Percentiles rank a stretch among this genome's conserved stretches.
Evolutionary conservation across 2,329 filamentous ascomycete genomes (phyloP).

Genomic region (Pseudocercospora eumusae): DNA sequence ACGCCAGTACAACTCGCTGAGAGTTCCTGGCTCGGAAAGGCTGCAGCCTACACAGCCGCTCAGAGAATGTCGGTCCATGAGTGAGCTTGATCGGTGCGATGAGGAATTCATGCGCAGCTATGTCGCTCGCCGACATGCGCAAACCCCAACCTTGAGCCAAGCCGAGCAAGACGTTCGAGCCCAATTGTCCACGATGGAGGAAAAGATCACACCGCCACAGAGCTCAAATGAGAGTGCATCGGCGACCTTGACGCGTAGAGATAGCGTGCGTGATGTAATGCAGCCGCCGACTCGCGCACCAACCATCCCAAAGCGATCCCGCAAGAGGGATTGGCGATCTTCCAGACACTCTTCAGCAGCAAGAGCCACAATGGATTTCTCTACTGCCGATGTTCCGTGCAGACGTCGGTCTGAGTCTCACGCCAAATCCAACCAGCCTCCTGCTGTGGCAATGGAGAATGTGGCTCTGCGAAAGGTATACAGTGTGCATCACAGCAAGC

Average conservation of each 20-base stretch:
- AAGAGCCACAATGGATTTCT: not conserved
- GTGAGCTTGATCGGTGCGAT: constrained; percentile 30
- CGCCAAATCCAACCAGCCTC: not conserved
- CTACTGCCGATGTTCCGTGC: constrained; percentile 7
- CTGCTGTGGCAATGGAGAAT: not conserved
- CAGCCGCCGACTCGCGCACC: constrained; percentile 39
- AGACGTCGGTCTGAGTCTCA: constrained; percentile 22
- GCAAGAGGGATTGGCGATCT: constrained; percentile 43
- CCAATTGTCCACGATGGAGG: constrained; percentile 17
- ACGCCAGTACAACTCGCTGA: constrained; percentile 15
- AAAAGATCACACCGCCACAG: constrained; percentile 21
- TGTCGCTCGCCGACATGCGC: constrained; percentile 13
- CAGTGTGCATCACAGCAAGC: constrained; percentile 16
- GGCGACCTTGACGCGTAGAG: constrained; percentile 16
- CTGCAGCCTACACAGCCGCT: not conserved
- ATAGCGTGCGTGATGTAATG: constrained; percentile 37
- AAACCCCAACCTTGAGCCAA: constrained; percentile 52
- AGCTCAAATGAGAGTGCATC: not conserved
- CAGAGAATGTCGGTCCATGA: constrained; percentile 24
- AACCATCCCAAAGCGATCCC: constrained; percentile 45
- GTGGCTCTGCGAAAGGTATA: constrained; percentile 20
- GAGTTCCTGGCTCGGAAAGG: not conserved
- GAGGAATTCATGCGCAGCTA: constrained; percentile 29
- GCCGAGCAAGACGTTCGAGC: constrained; percentile 44
- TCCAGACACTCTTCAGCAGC: not conserved